Evolutionary conservation across 2,329 filamentous ascomycete genomes (phyloP).

Genomic region (Rutstroemia sp.): DNA sequence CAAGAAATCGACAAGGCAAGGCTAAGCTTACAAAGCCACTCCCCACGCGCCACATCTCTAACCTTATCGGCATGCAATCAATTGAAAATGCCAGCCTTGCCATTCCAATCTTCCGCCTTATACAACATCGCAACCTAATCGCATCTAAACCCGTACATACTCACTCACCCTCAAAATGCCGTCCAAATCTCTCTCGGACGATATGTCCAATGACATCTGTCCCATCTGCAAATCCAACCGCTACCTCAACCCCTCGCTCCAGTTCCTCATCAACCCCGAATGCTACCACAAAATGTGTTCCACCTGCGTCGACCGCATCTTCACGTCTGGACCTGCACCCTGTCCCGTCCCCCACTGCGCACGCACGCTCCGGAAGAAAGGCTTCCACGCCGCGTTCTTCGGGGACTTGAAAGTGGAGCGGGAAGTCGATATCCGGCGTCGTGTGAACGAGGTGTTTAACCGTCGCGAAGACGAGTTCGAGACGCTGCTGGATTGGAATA

Average conservation of each 20-base stretch:
- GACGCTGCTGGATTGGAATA: constrained; percentile 74
- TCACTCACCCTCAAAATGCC: neutral
- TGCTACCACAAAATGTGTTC: constrained; percentile 99
- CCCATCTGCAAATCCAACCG: constrained; percentile 95
- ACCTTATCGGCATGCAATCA: too few species aligned
- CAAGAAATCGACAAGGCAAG: neutral
- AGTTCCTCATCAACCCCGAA: constrained; percentile 93
- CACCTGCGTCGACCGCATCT: constrained; percentile 90
- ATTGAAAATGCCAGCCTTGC: neutral
- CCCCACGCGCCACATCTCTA: neutral
- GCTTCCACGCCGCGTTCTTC: constrained; percentile 85
- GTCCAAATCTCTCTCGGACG: constrained; percentile 9
- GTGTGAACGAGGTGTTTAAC: constrained; percentile 79
- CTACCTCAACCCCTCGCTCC: constrained; percentile 90
- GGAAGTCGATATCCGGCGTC: constrained; percentile 83
- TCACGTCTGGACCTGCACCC: constrained; percentile 82
- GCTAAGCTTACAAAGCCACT: neutral
- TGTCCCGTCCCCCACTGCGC: constrained; percentile 88
- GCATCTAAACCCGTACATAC: constrained; percentile 10
- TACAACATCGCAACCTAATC: neutral
- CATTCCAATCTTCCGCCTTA: neutral
- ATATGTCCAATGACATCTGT: constrained; percentile 60
- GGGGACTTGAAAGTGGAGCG: constrained; percentile 81
- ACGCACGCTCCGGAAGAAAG: constrained; percentile 75
- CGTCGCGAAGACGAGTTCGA: constrained; percentile 87